These are phyloP conservation scores for Rhizophora apiculata DNA, from an alignment of 345 rosid species.

Conservation along the genomic window DNA sequence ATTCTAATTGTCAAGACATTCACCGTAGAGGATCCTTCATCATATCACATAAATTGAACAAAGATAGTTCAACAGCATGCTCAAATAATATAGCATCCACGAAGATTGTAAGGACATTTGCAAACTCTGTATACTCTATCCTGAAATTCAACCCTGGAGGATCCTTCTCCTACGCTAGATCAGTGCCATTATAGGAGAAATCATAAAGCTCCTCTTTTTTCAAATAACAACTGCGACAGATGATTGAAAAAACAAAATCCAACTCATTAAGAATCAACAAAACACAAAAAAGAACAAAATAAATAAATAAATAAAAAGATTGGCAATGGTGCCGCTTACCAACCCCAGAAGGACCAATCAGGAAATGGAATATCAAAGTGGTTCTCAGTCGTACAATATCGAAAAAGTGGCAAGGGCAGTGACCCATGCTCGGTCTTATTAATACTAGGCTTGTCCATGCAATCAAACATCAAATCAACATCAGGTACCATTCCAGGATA, in stretches of 20 bases:
- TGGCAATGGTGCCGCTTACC: slow-evolving; percentile 40
- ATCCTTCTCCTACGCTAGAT: no score
- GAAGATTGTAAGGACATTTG: no score
- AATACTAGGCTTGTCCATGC: slow-evolving; percentile 86
- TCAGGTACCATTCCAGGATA: slow-evolving; percentile 86
- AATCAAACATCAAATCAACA: slow-evolving; percentile 95
- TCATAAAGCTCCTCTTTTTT: background rate
- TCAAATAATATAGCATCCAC: background rate
- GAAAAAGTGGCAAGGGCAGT: slow-evolving; percentile 64
- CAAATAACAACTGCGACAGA: background rate
- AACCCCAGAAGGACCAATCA: slow-evolving; percentile 98
- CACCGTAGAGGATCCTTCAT: background rate
- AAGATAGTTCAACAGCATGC: background rate
- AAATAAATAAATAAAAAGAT: background rate
- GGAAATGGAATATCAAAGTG: slow-evolving; percentile 94
- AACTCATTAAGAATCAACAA: background rate
- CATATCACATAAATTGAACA: background rate
- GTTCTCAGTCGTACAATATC: slow-evolving; percentile 74
- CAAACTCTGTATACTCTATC: no score
- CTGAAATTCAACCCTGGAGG: no score
- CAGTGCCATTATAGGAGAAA: background rate
- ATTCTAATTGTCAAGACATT: background rate
- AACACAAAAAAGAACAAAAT: background rate
- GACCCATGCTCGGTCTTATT: slow-evolving; percentile 45
- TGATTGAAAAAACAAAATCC: background rate